phyloP scores from a whole-genome alignment of 2,329 filamentous ascomycete species.

The Byssoonygena ceratinophila region DNA sequence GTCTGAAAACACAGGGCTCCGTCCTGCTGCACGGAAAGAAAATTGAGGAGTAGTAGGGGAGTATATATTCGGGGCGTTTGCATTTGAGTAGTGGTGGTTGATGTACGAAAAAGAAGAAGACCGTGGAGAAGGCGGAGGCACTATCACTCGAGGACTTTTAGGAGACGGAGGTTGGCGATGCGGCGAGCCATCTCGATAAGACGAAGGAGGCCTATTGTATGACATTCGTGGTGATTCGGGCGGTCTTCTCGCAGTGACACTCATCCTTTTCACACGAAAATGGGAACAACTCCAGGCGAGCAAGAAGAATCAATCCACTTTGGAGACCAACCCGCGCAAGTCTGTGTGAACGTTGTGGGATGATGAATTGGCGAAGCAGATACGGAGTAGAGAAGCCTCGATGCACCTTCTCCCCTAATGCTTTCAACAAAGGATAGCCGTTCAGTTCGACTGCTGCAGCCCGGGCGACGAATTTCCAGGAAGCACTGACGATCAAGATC shows the following conservation, averaged over 20 bases:
- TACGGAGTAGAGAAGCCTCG: not conserved
- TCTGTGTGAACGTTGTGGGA: not conserved
- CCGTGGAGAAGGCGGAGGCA: conserved; percentile 22
- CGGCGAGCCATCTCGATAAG: conserved; percentile 20
- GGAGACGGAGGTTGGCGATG: conserved; percentile 18
- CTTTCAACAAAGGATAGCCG: not conserved
- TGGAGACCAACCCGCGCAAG: no score
- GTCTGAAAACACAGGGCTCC: conserved; percentile 16
- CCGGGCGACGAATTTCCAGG: not conserved
- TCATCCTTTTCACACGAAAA: conserved; percentile 23
- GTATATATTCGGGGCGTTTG: conserved; percentile 31
- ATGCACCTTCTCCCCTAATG: not conserved
- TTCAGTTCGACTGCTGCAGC: not conserved
- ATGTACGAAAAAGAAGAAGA: conserved; percentile 18
- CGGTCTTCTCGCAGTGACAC: conserved; percentile 32
- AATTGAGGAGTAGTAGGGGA: conserved; percentile 29
- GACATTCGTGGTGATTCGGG: conserved; percentile 26
- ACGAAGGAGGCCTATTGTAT: conserved; percentile 21
- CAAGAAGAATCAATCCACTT: no score
- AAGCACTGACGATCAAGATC: conserved; percentile 16
- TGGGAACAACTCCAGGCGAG: not conserved
- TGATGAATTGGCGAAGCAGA: not conserved
- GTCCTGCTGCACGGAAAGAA: conserved; percentile 31
- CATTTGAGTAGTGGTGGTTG: conserved; percentile 24
- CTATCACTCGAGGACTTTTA: conserved; percentile 18